Conservation (phyloP, 1,284 basidiomycete genomes). For the Pyrrhoderma lamaoense region DNA sequence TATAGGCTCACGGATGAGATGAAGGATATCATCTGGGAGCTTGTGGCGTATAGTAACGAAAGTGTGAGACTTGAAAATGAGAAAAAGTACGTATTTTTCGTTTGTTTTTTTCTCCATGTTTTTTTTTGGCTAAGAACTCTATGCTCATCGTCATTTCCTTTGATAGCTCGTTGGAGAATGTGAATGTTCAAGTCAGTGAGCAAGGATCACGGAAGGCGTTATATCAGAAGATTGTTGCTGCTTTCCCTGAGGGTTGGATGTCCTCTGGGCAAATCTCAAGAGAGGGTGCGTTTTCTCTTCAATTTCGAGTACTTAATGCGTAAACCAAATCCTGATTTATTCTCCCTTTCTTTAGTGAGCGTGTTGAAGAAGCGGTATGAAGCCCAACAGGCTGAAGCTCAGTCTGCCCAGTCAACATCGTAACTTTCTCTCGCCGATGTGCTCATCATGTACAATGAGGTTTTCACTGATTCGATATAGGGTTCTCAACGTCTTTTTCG, state of each 20-base stretch:
- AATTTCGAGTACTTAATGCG: slow-evolving; percentile 43
- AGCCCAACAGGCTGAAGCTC: slow-evolving; percentile 17
- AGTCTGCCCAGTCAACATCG: too few species aligned
- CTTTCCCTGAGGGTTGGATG: slow-evolving; percentile 73
- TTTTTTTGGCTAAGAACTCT: background rate
- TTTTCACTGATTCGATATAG: too few species aligned
- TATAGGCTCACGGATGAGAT: slow-evolving; percentile 69
- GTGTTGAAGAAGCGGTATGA: slow-evolving; percentile 56
- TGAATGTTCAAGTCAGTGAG: slow-evolving; percentile 64
- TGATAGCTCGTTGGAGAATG: slow-evolving; percentile 54
- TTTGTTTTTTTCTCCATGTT: slow-evolving; percentile 4
- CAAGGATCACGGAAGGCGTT: slow-evolving; percentile 68
- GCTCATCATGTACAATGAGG: too few species aligned
- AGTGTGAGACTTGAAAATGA: slow-evolving; percentile 74
- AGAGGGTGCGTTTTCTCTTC: slow-evolving; percentile 30
- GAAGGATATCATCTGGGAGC: slow-evolving; percentile 70
- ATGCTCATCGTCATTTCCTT: slow-evolving; percentile 11
- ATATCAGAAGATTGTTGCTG: slow-evolving; percentile 75
- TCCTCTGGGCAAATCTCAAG: slow-evolving; percentile 40
- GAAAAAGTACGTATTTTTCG: slow-evolving; percentile 57
- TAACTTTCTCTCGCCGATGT: too few species aligned
- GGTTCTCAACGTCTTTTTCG: too few species aligned
- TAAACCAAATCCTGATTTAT: slow-evolving; percentile 34
- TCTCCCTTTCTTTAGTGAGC: slow-evolving; percentile 45
- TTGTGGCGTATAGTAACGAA: slow-evolving; percentile 74